Conservation (phyloP, 306 rosid species). For the Sicyos baderoa region DNA sequence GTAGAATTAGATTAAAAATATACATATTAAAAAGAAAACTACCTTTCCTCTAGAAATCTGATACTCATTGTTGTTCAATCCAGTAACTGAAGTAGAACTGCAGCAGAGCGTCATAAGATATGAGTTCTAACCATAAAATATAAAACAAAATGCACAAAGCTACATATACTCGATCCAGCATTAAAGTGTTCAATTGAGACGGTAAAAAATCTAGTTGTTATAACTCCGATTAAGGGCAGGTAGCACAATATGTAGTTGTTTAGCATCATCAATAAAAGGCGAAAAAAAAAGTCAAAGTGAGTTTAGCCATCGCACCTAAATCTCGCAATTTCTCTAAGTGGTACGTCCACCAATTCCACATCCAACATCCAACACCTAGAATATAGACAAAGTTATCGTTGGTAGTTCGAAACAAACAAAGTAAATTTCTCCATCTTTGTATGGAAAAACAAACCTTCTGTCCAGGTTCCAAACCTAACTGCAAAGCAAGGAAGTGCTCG, state of each 20-base stretch:
- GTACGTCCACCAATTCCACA: slow-evolving; percentile 98
- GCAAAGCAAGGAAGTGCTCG: slow-evolving; percentile 89
- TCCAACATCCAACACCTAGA: slow-evolving; percentile 86
- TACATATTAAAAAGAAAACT: background rate
- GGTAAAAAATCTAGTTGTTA: background rate
- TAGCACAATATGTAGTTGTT: background rate
- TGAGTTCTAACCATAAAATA: background rate
- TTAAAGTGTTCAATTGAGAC: background rate
- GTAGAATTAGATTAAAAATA: too few relatives aligned
- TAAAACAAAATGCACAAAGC: background rate
- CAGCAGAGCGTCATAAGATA: slow-evolving; percentile 6
- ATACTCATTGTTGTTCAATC: slow-evolving; percentile 95
- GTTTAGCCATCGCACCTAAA: slow-evolving; percentile 51
- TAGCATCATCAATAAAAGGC: slow-evolving; percentile 2
- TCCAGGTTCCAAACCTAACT: slow-evolving; percentile 69
- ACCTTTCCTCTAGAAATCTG: slow-evolving; percentile 91
- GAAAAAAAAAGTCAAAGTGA: slow-evolving; percentile 1
- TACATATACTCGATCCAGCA: background rate
- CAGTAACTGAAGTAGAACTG: slow-evolving; percentile 66
- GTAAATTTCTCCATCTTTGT: background rate
- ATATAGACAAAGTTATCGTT: background rate
- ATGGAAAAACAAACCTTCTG: slow-evolving; percentile 51
- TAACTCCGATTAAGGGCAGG: background rate
- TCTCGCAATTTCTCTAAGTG: slow-evolving; percentile 75
- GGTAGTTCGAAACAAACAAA: slow-evolving; percentile 10